These are phyloP conservation scores for Circinella minor DNA, from an alignment of 371 early-diverging fungal genomes.

Conservation along the genomic window DNA sequence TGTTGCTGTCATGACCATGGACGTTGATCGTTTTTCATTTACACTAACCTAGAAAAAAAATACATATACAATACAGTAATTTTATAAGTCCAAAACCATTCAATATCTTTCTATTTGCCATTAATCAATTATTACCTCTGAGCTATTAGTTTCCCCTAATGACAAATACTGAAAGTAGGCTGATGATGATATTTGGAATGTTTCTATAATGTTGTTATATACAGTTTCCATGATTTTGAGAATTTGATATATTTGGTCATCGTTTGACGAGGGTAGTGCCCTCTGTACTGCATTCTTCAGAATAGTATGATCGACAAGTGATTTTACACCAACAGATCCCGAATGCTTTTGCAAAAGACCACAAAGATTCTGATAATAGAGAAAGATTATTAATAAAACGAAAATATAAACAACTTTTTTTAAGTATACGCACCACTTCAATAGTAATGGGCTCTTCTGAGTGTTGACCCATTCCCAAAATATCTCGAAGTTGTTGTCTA, in stretches of 20 bases:
- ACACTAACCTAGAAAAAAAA: background rate
- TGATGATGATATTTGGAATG: constrained; percentile 30
- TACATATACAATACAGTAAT: no score
- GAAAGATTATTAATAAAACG: background rate
- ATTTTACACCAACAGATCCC: background rate
- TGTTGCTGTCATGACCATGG: constrained; percentile 62
- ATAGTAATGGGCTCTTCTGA: background rate
- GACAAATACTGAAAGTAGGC: constrained; percentile 46
- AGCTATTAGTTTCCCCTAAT: constrained; percentile 24
- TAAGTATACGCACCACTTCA: background rate
- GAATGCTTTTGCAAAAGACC: constrained; percentile 17
- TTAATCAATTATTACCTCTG: constrained; percentile 21
- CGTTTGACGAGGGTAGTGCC: background rate
- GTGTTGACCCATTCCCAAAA: background rate
- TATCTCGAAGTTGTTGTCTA: constrained; percentile 14
- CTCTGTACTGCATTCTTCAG: constrained; percentile 5
- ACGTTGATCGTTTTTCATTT: constrained; percentile 23
- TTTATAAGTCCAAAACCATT: no score
- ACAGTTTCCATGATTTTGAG: constrained; percentile 23
- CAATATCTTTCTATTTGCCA: no score
- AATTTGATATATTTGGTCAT: constrained; percentile 2
- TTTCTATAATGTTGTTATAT: constrained; percentile 27
- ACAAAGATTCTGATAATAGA: background rate
- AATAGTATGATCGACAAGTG: background rate
- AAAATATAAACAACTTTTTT: background rate